Evolutionary conservation across 2,329 filamentous ascomycete genomes (phyloP).

Genomic region (Tolypocladium guangdongense): DNA sequence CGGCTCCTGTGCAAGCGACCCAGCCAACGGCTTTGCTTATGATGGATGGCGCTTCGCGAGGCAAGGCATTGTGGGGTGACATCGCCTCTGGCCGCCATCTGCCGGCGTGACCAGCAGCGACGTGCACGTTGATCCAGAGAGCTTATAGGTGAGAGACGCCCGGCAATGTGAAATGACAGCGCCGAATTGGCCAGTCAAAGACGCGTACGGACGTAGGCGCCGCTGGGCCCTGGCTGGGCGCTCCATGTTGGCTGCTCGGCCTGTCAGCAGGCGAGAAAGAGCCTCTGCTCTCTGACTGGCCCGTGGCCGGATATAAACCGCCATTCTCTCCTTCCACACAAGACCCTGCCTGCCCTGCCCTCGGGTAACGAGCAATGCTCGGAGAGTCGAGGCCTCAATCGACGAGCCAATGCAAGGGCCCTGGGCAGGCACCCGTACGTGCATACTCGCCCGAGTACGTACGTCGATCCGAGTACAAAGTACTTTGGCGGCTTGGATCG

Average conservation of each 20-base stretch:
- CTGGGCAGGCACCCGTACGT: no score
- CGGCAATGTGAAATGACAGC: not conserved
- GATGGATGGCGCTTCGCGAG: no score
- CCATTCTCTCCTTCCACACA: slow-evolving; percentile 7
- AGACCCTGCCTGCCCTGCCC: slow-evolving; percentile 1
- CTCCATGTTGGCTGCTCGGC: slow-evolving; percentile 4
- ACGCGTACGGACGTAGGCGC: not conserved
- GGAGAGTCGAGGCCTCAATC: not conserved
- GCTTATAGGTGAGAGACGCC: not conserved
- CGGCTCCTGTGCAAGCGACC: not conserved
- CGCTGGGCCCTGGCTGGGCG: not conserved
- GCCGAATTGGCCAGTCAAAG: not conserved
- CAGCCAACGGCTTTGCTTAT: not conserved
- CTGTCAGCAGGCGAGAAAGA: slow-evolving; percentile 7
- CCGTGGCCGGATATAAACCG: not conserved
- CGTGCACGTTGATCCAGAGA: not conserved
- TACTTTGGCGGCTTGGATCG: not conserved
- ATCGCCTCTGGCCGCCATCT: not conserved
- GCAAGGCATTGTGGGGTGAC: not conserved
- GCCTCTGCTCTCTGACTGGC: slow-evolving; percentile 13
- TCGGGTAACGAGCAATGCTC: not conserved
- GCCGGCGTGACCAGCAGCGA: not conserved
- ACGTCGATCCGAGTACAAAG: no score
- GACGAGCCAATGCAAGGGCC: not conserved
- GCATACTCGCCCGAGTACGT: no score